Conservation (phyloP, 352 stramenopile genomes). For the Globisporangium cylindrosporum region DNA sequence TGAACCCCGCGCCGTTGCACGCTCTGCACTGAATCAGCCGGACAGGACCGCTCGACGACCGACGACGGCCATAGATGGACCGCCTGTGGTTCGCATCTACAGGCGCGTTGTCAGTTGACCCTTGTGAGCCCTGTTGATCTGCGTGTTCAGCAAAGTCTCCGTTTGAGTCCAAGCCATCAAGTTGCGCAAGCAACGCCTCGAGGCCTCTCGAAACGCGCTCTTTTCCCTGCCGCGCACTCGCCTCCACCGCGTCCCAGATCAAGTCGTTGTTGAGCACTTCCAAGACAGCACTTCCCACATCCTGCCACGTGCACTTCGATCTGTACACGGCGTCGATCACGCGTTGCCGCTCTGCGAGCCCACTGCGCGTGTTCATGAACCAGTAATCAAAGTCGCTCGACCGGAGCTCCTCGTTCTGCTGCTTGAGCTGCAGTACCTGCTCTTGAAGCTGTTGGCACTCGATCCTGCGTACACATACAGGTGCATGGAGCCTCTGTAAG, state of each 20-base stretch:
- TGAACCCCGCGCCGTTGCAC: slow-evolving; percentile 54
- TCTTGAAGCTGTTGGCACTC: slow-evolving; percentile 55
- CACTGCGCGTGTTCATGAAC: slow-evolving; percentile 41
- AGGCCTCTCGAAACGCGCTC: slow-evolving; percentile 35
- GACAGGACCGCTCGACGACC: slow-evolving; percentile 20
- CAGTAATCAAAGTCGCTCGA: slow-evolving; percentile 31
- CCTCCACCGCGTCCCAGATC: slow-evolving; percentile 53
- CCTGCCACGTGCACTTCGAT: slow-evolving; percentile 51
- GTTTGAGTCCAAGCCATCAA: slow-evolving; percentile 24
- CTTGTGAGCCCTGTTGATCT: background rate
- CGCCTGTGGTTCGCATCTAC: slow-evolving; percentile 4
- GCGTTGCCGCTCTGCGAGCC: slow-evolving; percentile 44
- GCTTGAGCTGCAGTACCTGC: slow-evolving; percentile 36
- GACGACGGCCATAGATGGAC: slow-evolving; percentile 10
- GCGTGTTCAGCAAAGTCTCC: slow-evolving; percentile 1
- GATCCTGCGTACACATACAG: slow-evolving; percentile 8
- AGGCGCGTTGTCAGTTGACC: background rate
- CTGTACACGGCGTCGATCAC: slow-evolving; percentile 54
- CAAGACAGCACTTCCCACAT: slow-evolving; percentile 47
- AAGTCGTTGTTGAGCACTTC: slow-evolving; percentile 68
- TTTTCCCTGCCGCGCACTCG: slow-evolving; percentile 40
- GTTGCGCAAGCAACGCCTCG: slow-evolving; percentile 39
- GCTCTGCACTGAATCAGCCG: slow-evolving; percentile 48
- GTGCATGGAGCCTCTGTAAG: background rate
- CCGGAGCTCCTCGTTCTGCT: slow-evolving; percentile 34